These are phyloP conservation scores for Arabidopsis suecica DNA, from an alignment of 345 rosid species.

Conservation along the genomic window DNA sequence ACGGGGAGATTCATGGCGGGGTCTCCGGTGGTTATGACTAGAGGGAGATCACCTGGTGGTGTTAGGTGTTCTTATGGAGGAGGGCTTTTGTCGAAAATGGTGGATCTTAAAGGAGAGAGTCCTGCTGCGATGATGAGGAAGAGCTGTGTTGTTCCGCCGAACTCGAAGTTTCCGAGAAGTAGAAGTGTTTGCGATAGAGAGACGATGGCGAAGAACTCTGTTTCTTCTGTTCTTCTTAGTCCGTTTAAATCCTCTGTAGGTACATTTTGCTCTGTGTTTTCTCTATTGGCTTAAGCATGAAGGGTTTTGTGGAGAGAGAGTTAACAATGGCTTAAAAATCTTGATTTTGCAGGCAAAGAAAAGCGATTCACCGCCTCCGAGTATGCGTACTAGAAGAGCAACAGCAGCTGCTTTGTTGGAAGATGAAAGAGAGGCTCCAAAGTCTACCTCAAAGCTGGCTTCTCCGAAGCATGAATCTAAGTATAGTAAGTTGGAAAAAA, in stretches of 20 bases:
- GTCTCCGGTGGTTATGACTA: conserved; percentile 60
- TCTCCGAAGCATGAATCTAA: conserved; percentile 44
- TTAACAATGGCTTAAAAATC: conserved; percentile 2
- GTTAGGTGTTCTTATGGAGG: conserved; percentile 81
- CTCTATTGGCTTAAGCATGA: not conserved
- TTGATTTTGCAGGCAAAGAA: conserved; percentile 39
- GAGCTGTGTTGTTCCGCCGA: conserved; percentile 70
- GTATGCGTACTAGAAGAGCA: conserved; percentile 38
- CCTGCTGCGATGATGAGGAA: conserved; percentile 70
- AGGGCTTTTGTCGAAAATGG: conserved; percentile 68
- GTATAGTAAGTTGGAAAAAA: conserved; percentile 43
- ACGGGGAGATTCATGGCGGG: conserved; percentile 46
- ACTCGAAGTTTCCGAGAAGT: conserved; percentile 78
- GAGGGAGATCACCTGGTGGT: conserved; percentile 53
- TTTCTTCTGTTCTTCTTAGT: conserved; percentile 44
- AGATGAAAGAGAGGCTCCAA: conserved; percentile 33
- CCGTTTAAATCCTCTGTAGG: conserved; percentile 93
- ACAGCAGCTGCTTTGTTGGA: conserved; percentile 33
- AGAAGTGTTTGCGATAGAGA: conserved; percentile 76
- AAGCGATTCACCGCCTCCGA: conserved; percentile 43
- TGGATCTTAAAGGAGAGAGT: conserved; percentile 63
- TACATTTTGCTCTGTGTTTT: conserved; percentile 50
- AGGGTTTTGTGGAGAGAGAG: not conserved
- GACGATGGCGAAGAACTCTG: conserved; percentile 49
- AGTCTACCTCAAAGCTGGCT: conserved; percentile 14